These are phyloP conservation scores for Conticribra weissflogii DNA, from an alignment of 108 stramenopile species.

Conservation along the genomic window DNA sequence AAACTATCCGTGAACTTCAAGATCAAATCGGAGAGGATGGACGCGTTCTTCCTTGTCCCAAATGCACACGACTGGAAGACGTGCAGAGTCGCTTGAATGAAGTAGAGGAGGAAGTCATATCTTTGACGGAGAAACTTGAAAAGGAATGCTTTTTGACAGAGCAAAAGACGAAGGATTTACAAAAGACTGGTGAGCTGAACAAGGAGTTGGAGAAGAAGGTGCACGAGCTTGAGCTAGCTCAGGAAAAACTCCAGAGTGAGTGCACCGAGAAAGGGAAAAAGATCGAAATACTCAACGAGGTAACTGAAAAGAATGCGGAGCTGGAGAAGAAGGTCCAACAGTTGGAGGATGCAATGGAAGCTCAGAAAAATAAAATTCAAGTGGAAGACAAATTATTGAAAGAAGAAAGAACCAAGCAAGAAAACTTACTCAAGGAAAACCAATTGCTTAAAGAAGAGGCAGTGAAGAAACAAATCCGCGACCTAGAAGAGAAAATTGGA, in stretches of 20 bases:
- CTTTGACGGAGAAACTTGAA: background rate
- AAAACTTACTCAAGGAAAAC: background rate
- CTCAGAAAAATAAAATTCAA: no score
- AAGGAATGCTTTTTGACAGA: background rate
- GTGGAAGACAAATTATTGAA: no score
- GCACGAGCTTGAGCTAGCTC: background rate
- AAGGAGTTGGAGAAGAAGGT: background rate
- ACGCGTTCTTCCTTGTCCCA: no score
- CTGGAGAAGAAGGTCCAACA: background rate
- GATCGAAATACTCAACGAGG: background rate
- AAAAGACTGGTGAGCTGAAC: background rate
- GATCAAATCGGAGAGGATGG: slow-evolving; percentile 25
- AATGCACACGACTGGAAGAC: background rate
- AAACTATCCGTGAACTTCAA: slow-evolving; percentile 43
- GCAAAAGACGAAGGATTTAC: slow-evolving; percentile 5
- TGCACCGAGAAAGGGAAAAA: no score
- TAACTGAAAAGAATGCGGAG: background rate
- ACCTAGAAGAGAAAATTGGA: background rate
- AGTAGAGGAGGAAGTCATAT: background rate
- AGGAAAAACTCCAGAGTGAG: no score
- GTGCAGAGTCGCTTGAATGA: background rate
- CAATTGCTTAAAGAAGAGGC: background rate
- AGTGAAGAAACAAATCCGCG: background rate
- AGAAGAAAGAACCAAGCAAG: no score
- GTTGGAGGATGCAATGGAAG: slow-evolving; percentile 2